Evolutionary conservation across 2,329 filamentous ascomycete genomes (phyloP).

Genomic region (Neoascochyta sp.): DNA sequence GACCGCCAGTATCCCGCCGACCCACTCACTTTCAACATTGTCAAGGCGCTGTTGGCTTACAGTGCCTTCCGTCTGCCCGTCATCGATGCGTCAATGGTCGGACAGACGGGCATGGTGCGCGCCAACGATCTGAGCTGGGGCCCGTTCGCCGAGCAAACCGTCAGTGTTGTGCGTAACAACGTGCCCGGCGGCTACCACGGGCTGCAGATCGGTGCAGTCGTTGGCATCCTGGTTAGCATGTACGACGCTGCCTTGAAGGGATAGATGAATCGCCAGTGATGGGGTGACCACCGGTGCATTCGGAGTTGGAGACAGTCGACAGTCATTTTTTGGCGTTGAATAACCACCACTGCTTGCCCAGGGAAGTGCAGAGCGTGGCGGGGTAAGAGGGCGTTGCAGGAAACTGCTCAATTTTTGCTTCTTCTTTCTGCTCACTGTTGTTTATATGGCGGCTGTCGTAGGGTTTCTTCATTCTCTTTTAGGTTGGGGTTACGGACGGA

Average conservation of each 20-base stretch:
- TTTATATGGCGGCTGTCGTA: no score
- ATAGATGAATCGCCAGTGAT: no score
- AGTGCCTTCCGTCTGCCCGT: constrained; percentile 62
- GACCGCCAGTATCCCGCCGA: constrained; percentile 64
- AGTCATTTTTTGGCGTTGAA: no score
- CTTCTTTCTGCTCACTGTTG: no score
- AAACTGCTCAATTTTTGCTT: no score
- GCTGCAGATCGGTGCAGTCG: constrained; percentile 63
- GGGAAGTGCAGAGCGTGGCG: no score
- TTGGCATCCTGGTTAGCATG: constrained; percentile 66
- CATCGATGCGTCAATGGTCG: constrained; percentile 12
- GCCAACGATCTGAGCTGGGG: constrained; percentile 46
- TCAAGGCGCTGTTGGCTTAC: constrained; percentile 77
- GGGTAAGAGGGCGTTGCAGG: no score
- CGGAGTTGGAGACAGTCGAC: no score
- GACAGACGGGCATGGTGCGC: constrained; percentile 52
- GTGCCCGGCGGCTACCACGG: constrained; percentile 70
- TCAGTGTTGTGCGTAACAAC: constrained; percentile 61
- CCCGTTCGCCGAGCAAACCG: constrained; percentile 57
- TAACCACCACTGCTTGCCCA: no score
- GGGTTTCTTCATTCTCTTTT: no score
- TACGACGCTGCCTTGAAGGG: constrained; percentile 75
- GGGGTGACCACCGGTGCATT: no score
- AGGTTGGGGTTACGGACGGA: no score
- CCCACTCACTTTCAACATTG: constrained; percentile 84